Base-by-base conservation (phyloP, 2,329 filamentous ascomycete genomes). In the Claviceps sp. region DNA sequence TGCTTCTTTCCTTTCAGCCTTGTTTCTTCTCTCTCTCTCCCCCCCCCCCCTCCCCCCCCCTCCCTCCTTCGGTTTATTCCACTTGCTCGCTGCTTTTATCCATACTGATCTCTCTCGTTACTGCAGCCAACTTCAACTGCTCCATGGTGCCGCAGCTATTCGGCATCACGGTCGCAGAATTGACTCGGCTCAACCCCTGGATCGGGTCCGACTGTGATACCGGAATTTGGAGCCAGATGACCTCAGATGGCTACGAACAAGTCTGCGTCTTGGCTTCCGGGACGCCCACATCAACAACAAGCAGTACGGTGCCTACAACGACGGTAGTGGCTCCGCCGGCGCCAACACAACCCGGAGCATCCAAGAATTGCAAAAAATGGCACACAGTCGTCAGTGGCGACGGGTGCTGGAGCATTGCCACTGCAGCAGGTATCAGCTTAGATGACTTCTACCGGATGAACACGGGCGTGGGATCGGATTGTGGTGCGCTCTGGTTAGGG, bases 101-200 rank as follows among this genome's bases (percentile, higher is more conserved):
- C 29, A 34, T 34, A 34, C 29, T 34, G 29, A 34, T 34, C 29
- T 34, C 29, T 34, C 29, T 34, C 29, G 8, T 5, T n/a, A 3
- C 22, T 8, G 26, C 44, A 46, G 29, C 23, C 29, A 46, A 34
- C 22, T 49, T 49, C 34, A 43, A 42, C 23, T 42, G 47, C 13
- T 43, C 47, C 37, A 40, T 49, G 22, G 47, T 34, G 5, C 40
- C 40, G 14, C 38, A 43, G 37, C 47, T 49, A n/a, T 49, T 26
- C 22, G 20, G 40, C 40, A 43, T 43, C 40, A 43, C 46, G n/a
- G 46, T 48, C 34, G 36, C 46, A 13, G 46, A 48, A 16, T 20
- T 48, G 3, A 48, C 46, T n/a, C 38, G 46, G 26, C 46, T 48
- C n/a, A 48, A 48, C 20, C 46, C 46, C 46, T 48, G 46, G 46